Evolutionary conservation across 768 basidiomycete genomes (phyloP).

Genomic region (Collybia sordida): DNA sequence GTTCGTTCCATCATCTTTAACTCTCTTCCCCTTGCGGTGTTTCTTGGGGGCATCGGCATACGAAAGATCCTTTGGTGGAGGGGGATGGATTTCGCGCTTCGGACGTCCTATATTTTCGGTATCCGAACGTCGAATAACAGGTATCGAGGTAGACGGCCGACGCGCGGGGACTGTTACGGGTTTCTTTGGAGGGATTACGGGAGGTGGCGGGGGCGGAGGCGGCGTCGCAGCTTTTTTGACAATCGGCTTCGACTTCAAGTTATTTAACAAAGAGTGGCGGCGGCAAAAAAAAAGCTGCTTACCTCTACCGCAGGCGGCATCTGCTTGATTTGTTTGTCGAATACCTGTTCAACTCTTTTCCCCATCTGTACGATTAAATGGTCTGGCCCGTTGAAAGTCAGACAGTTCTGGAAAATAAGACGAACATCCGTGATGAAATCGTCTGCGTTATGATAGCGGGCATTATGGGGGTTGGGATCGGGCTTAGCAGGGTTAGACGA

Average conservation of each 20-base stretch:
- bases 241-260: conserved; percentile 17
- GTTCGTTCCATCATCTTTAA: conserved; percentile 63
- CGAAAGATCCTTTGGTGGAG: conserved; percentile 86
- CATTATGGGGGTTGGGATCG: conserved; percentile 65
- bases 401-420: conserved; percentile 84
- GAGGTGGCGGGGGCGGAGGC: conserved; percentile 43
- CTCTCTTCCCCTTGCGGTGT: conserved; percentile 57
- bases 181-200: conserved; percentile 40
- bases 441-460: conserved; percentile 74
- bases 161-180: conserved; percentile 50
- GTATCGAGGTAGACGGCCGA: conserved; percentile 77
- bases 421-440: conserved; percentile 87
- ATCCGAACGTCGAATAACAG: conserved; percentile 81
- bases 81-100: conserved; percentile 97
- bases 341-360: conserved; percentile 76
- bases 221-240: conserved; percentile 52
- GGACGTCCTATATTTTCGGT: conserved; percentile 68
- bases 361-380: conserved; percentile 81
- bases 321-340: conserved; percentile 86
- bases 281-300: conserved; percentile 22
- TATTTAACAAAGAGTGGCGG: conserved; percentile 1
- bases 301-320: conserved; percentile 80
- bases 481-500: conserved; percentile 81
- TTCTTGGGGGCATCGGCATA: conserved; percentile 80
- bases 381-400: conserved; percentile 91